Conservation (phyloP, 805 yeast species). For the Teunomyces gatunensis region DNA sequence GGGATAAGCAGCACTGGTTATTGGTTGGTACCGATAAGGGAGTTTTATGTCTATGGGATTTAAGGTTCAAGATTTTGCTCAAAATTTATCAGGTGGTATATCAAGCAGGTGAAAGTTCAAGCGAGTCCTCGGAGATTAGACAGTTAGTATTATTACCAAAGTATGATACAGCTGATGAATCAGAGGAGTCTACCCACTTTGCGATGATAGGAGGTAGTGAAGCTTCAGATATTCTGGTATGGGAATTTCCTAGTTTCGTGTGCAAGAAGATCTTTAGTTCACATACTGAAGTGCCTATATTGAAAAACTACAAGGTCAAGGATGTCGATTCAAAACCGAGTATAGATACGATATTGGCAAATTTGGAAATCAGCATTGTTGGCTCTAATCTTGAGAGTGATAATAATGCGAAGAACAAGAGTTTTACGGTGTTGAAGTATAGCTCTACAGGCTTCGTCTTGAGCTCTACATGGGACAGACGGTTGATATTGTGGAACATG, state of each 20-base stretch:
- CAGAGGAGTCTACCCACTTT: constrained; percentile 29
- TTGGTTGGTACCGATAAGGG: constrained; percentile 77
- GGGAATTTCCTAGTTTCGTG: constrained; percentile 69
- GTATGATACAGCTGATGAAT: constrained; percentile 29
- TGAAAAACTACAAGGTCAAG: constrained; percentile 22
- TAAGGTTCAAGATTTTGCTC: constrained; percentile 60
- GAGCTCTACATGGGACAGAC: constrained; percentile 25
- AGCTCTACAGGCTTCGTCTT: constrained; percentile 12
- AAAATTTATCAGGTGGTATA: constrained; percentile 55
- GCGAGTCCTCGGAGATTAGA: constrained; percentile 30
- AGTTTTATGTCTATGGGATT: constrained; percentile 75
- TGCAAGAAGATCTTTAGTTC: constrained; percentile 43
- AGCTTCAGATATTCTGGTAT: constrained; percentile 58
- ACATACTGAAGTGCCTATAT: constrained; percentile 15
- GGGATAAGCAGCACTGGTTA: constrained; percentile 57
- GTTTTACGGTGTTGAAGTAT: constrained; percentile 13
- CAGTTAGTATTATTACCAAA: constrained; percentile 45
- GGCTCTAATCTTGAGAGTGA: constrained; percentile 7
- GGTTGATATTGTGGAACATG: constrained; percentile 29
- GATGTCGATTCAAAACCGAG: constrained; percentile 17
- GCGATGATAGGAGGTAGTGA: constrained; percentile 69
- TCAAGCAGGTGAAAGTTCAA: constrained; percentile 16
- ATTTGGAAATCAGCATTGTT: constrained; percentile 18
- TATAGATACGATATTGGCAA: constrained; percentile 17
- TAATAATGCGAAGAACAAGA: constrained; percentile 5